phyloP scores from a whole-genome alignment of 441 rosid genomes.

The Eruca vesicaria region DNA sequence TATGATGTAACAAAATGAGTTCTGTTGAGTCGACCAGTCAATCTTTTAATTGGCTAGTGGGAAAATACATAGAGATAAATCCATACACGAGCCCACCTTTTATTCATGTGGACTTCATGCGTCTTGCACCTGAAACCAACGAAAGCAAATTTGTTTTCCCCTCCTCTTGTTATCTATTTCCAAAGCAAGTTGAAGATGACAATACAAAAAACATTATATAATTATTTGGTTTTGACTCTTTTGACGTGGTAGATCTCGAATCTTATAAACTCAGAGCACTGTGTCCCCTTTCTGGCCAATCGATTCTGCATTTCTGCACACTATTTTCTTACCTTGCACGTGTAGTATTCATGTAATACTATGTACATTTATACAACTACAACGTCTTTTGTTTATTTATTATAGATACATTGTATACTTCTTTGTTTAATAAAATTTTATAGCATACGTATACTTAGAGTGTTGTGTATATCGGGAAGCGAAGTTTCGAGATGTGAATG shows the following conservation, averaged over 20 bases:
- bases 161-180: background rate
- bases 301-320: background rate
- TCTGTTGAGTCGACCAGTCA: slow-evolving; percentile 4
- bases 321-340: slow-evolving; percentile 12
- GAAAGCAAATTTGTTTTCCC: slow-evolving; percentile 16
- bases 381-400: background rate
- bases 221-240: background rate
- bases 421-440: background rate
- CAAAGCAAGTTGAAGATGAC: background rate
- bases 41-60: background rate
- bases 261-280: background rate
- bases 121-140: slow-evolving; percentile 30
- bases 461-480: background rate
- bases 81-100: background rate
- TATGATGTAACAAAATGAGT: slow-evolving; percentile 26
- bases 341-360: slow-evolving; percentile 4
- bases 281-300: slow-evolving; percentile 2
- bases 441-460: background rate
- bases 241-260: slow-evolving; percentile 18
- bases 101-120: slow-evolving; percentile 24
- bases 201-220: background rate
- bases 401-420: background rate
- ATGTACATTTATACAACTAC: background rate
- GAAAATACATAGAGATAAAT: slow-evolving; percentile 1
- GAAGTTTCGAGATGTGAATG: slow-evolving; percentile 25